Evolutionary conservation across 108 stramenopile genomes (phyloP).

Genomic region (Pseudonitzschia delicatissima): DNA sequence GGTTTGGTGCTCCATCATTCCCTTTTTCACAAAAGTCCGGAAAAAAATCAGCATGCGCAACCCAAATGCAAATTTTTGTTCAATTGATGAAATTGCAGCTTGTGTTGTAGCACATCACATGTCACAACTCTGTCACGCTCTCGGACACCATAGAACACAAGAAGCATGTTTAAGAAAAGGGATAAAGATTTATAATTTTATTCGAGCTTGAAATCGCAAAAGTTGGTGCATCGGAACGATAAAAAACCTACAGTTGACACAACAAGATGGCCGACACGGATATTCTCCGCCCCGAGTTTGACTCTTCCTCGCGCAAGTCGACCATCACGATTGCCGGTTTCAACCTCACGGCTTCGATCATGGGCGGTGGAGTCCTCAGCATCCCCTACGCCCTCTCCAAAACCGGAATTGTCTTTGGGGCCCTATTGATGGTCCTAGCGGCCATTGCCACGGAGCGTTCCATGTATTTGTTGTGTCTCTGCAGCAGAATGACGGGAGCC

Average conservation of each 20-base stretch:
- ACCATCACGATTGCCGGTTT: conserved; percentile 55
- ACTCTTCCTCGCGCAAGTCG: conserved; percentile 47
- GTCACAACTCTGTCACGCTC: no score
- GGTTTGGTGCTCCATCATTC: no score
- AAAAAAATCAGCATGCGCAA: no score
- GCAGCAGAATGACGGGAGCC: conserved; percentile 67
- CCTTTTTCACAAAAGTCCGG: no score
- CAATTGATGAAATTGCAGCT: no score
- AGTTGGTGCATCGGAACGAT: no score
- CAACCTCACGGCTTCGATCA: conserved; percentile 83
- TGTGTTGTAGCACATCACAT: no score
- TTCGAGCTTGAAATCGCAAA: no score
- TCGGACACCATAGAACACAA: no score
- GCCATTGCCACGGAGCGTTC: conserved; percentile 57
- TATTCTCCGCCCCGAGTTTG: conserved; percentile 38
- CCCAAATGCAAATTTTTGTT: no score
- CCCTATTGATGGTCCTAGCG: conserved; percentile 59
- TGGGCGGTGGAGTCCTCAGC: conserved; percentile 84
- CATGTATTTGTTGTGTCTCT: conserved; percentile 65
- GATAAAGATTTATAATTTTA: no score
- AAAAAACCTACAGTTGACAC: background rate
- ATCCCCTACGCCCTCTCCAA: conserved; percentile 83
- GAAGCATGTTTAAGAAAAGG: no score
- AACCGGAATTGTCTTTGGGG: conserved; percentile 66
- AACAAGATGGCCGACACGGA: conserved; percentile 6